Percentiles rank a stretch among this genome's conserved stretches.
These are phyloP conservation scores for Pinus taeda DNA, from an alignment of 75 land plant species.

Conservation along the genomic window DNA sequence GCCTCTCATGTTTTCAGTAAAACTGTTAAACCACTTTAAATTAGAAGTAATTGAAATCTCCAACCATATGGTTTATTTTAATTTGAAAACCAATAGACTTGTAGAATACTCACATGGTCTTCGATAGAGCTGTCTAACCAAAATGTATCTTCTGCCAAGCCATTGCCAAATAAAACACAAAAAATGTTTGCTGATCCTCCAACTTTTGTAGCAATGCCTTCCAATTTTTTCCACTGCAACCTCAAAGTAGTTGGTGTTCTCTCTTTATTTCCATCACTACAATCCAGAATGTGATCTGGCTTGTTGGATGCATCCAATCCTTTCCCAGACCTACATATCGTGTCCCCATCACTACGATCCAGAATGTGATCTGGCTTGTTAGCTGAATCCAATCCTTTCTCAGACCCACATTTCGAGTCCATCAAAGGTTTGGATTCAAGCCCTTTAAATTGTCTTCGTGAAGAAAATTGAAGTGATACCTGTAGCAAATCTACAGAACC, in stretches of 20 bases:
- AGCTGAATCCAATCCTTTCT: not conserved
- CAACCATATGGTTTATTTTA: not conserved
- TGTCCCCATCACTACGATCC: not conserved
- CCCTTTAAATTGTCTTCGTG: not conserved
- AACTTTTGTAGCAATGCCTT: conserved; percentile 44
- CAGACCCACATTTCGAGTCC: not conserved
- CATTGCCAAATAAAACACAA: conserved; percentile 64
- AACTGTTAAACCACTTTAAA: not conserved
- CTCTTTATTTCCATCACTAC: conserved; percentile 5
- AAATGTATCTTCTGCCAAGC: conserved; percentile 71
- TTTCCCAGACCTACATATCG: not conserved
- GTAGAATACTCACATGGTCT: conserved; percentile 58
- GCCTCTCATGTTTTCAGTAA: too few species aligned
- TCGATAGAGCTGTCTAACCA: conserved; percentile 93
- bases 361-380: not conserved
- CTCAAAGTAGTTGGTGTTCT: conserved; percentile 30
- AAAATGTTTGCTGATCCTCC: conserved; percentile 90
- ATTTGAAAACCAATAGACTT: not conserved
- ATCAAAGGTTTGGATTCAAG: not conserved
- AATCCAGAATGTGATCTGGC: not conserved
- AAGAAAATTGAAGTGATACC: not conserved
- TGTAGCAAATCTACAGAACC: not conserved
- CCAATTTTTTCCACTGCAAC: conserved; percentile 70
- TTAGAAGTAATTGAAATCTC: not conserved
- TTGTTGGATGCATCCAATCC: conserved; percentile 4